Evolutionary conservation across 345 rosid species (phyloP), one percentile per base, ranked within the genome.

Genomic region (Eucalyptus leucophloia): DNA sequence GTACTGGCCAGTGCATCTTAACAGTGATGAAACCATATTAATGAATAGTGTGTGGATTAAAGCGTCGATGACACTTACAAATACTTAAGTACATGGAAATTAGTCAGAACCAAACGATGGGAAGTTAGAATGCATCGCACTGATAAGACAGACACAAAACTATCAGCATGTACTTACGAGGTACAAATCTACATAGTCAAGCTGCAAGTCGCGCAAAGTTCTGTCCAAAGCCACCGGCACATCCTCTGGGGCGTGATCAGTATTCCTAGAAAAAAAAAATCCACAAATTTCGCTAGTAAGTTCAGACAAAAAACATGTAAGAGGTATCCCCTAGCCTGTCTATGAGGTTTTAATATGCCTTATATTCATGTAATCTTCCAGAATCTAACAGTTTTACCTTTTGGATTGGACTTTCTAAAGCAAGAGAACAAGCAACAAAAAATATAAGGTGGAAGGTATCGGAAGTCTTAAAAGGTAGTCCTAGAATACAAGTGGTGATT

Each of bases 1-100:
- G 89, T 69, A 95, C 93, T 8, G 98, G 98, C 98, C 98, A 96
- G 62, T 96, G 99, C 89, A 97, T 96, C 99, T 97, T 92, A 90
- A 92, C 18, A 69, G 88, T 53, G 81, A 49, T 44, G 88, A 49
- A 37, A 40, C 85, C 47, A 77, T 37, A 23, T 34, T 72, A 72
- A 34, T 72, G 8, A 18, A 72, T 40, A 21, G 85, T 21, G 83
- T 40, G 45, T 11, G 47, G 85, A 77, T 40, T 18, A 69, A 77
- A 77, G 85, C 5, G 47, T 77, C 28, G 9, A 40, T 40, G 85
- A 21, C 47, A 40, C 85, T 77, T 40, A 40, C 47, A 37, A 77
- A 21, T 40, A 40, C 85, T 37, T 12, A 21, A 77, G 85, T 21
- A 37, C 30, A 77, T 40, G 85, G 8, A 77, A 6, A 77, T 21